Conservation (phyloP, 805 yeast genomes). For the Spathaspora hagerdaliae region DNA sequence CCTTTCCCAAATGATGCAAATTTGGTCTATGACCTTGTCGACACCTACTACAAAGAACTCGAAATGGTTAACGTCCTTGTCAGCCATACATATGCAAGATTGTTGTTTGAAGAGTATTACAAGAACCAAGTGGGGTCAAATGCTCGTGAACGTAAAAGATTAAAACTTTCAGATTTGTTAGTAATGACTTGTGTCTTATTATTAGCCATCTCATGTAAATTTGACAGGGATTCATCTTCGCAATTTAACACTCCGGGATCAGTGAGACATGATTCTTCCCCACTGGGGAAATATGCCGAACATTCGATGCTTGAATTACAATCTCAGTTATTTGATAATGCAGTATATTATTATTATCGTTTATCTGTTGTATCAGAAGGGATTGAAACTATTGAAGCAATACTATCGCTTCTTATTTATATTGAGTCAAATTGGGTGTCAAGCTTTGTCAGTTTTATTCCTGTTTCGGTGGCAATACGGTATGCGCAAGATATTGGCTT, state of each 20-base stretch:
- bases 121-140: conserved; percentile 7
- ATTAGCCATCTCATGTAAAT: conserved; percentile 19
- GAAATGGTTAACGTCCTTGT: conserved; percentile 19
- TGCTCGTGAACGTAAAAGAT: conserved; percentile 8
- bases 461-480: conserved; percentile 31
- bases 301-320: conserved; percentile 16
- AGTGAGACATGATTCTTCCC: not conserved
- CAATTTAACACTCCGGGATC: not conserved
- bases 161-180: conserved; percentile 29
- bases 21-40: conserved; percentile 24
- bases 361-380: conserved; percentile 50
- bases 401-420: conserved; percentile 43
- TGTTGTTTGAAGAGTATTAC: conserved; percentile 24
- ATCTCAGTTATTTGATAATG: conserved; percentile 17
- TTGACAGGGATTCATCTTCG: conserved; percentile 12
- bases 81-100: conserved; percentile 11
- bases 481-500: conserved; percentile 41
- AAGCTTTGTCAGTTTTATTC: conserved; percentile 25
- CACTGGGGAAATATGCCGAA: not conserved
- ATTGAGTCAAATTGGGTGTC: conserved; percentile 27
- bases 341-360: conserved; percentile 52
- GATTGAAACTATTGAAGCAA: conserved; percentile 46
- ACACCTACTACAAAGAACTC: conserved; percentile 18
- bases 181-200: conserved; percentile 28
- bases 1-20: conserved; percentile 25